Conservation (phyloP, 257 asterid species). For the Sherardia arvensis region DNA sequence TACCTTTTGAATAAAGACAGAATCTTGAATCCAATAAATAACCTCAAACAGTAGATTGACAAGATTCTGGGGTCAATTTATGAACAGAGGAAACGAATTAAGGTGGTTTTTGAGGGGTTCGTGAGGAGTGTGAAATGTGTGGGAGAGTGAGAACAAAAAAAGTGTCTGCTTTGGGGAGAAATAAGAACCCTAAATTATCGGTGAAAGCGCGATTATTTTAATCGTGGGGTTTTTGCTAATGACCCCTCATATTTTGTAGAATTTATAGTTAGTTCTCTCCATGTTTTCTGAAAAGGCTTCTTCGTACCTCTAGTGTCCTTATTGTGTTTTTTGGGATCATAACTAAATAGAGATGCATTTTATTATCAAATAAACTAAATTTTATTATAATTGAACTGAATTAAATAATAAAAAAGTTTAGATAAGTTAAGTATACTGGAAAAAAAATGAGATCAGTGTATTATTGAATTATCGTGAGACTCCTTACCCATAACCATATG, state of each 20-base stretch:
- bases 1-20: neutral
- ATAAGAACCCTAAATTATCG: constrained; percentile 71
- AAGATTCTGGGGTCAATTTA: neutral
- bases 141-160: constrained; percentile 13
- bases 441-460: no score
- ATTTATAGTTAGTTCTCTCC: neutral
- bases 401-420: no score
- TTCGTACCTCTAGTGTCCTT: no score
- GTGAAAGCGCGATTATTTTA: constrained; percentile 41
- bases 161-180: constrained; percentile 6
- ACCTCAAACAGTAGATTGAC: neutral
- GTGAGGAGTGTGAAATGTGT: constrained; percentile 23
- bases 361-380: no score
- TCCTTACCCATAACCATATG: no score
- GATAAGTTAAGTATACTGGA: no score
- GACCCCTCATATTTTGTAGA: constrained; percentile 15
- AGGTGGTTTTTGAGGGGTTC: constrained; percentile 1
- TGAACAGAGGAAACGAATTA: neutral
- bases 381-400: no score
- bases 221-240: constrained; percentile 17
- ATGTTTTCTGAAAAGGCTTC: no score
- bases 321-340: no score
- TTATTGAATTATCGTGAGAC: no score
- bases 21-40: neutral
- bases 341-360: no score